phyloP scores from a whole-genome alignment of 306 rosid species.

The Fragaria vesca region DNA sequence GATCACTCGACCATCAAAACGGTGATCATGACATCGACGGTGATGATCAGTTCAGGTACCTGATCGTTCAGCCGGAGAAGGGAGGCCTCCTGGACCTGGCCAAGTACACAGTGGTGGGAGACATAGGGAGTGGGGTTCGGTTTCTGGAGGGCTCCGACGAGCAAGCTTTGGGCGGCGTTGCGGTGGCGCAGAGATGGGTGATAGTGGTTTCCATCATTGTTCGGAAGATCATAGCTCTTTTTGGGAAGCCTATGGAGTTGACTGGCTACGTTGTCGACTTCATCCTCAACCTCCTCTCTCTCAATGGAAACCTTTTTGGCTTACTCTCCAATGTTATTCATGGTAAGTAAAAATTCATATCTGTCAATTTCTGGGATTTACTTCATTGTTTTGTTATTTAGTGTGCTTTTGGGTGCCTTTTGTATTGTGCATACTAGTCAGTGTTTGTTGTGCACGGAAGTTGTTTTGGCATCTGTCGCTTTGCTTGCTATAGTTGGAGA shows the following conservation, averaged over 20 bases:
- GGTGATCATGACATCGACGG: not conserved
- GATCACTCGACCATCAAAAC: not conserved
- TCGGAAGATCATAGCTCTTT: conserved; percentile 46
- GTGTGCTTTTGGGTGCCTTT: not conserved
- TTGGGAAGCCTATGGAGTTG: conserved; percentile 64
- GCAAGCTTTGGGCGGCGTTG: conserved; percentile 21
- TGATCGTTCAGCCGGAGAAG: conserved; percentile 59
- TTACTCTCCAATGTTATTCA: conserved; percentile 46
- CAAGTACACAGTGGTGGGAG: conserved; percentile 30
- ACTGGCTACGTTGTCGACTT: conserved; percentile 58
- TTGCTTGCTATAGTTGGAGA: not conserved
- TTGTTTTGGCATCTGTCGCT: not conserved
- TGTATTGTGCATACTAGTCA: not conserved
- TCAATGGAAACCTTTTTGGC: conserved; percentile 46
- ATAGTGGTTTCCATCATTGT: conserved; percentile 51
- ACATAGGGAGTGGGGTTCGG: conserved; percentile 25
- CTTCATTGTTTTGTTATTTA: not conserved
- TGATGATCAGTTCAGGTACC: conserved; percentile 29
- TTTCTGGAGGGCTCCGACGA: conserved; percentile 48
- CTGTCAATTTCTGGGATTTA: not conserved
- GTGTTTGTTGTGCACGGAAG: not conserved
- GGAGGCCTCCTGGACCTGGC: conserved; percentile 49
- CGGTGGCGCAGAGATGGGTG: conserved; percentile 48
- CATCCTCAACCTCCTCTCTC: conserved; percentile 64
- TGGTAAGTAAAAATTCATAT: conserved; percentile 31